Percentiles rank a stretch among this genome's conserved stretches.
phyloP scores from a whole-genome alignment of 2,329 filamentous ascomycete genomes.

The Diplocarpon rosae region DNA sequence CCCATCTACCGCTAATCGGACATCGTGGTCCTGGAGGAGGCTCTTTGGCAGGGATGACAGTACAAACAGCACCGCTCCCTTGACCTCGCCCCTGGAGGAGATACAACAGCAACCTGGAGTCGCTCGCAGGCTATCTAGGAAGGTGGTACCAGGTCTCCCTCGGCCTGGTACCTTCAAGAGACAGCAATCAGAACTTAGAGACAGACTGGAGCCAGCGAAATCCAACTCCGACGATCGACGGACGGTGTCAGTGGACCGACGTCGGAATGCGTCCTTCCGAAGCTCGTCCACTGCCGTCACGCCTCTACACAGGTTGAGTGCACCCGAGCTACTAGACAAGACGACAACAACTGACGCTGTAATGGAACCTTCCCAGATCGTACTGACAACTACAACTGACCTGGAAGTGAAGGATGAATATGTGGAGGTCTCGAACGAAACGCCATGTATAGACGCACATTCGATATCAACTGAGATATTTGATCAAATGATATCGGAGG shows the following conservation, averaged over 20 bases:
- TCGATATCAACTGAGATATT: slow-evolving; percentile 32
- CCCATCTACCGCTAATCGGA: slow-evolving; percentile 23
- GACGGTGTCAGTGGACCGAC: slow-evolving; percentile 55
- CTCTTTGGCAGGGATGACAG: slow-evolving; percentile 25
- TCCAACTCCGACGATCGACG: slow-evolving; percentile 57
- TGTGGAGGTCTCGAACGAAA: slow-evolving; percentile 21
- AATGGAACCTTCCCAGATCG: slow-evolving; percentile 10
- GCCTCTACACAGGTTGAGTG: slow-evolving; percentile 19
- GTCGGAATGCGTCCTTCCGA: slow-evolving; percentile 16
- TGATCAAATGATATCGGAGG: slow-evolving; percentile 58
- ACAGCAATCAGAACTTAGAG: slow-evolving; percentile 69
- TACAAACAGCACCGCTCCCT: slow-evolving; percentile 3
- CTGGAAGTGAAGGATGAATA: slow-evolving; percentile 19
- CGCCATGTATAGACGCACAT: slow-evolving; percentile 19
- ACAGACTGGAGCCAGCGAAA: slow-evolving; percentile 57
- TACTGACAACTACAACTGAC: slow-evolving; percentile 10
- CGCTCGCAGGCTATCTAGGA: slow-evolving; percentile 31
- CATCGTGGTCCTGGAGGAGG: slow-evolving; percentile 25
- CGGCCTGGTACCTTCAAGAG: slow-evolving; percentile 70
- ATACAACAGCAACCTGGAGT: slow-evolving; percentile 17
- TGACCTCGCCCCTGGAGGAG: slow-evolving; percentile 14
- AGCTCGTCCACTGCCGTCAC: slow-evolving; percentile 17
- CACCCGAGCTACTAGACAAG: slow-evolving; percentile 24
- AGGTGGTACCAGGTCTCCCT: slow-evolving; percentile 69
- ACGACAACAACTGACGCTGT: slow-evolving; percentile 15